Base-by-base conservation (phyloP, 2,329 filamentous ascomycete species). In the Beauveria bassiana region DNA sequence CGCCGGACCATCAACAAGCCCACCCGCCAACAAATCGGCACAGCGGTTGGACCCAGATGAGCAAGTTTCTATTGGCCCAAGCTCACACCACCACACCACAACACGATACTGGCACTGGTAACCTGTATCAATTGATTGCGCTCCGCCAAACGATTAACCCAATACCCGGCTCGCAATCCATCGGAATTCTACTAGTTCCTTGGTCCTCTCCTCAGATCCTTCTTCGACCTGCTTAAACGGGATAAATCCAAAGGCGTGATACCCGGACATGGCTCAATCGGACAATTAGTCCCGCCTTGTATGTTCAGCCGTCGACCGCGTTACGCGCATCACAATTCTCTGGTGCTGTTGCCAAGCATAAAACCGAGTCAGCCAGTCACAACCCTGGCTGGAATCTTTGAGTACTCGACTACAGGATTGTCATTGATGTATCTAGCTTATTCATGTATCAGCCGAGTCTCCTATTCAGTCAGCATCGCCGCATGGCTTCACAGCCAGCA, bases 41-140 rank as follows among this genome's bases (percentile, higher is more conserved):
- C 10, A 47, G 40, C 31, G 18, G 64, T 49, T 66, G 65, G 66
- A 65, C 63, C 57, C 61, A 59, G 65, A 54, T 65, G 74, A 76
- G 74, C 74, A 76, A 74, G 74, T 76, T 76, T 75, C 68, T 64
- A 76, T 76, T 75, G 74, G 74, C 67, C 64, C 56, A 18, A 22
- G 14, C 46, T 18, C 57, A 51, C 57, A 52, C 47, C 57, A 52
- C 57, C 46, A 49, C 55, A 43, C 40, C 12, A 49, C 34, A 38
- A 40, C 34, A 38, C 34, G 4, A 38, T 38, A 14, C 34, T 38
- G 34, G 34, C 34, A 38, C 34, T 38, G 34, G 34, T 38, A 38
- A 38, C 12, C 34, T 14, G 34, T 38, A 14, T 38, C 12, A 38
- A 38, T 38, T 12, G 34, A 38, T 38, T 14, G 34, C 34, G 34